Evolutionary conservation across 164 flowering plant species (phyloP), one percentile per base, ranked within the genome.

Genomic region (Stephania yunnanensis): DNA sequence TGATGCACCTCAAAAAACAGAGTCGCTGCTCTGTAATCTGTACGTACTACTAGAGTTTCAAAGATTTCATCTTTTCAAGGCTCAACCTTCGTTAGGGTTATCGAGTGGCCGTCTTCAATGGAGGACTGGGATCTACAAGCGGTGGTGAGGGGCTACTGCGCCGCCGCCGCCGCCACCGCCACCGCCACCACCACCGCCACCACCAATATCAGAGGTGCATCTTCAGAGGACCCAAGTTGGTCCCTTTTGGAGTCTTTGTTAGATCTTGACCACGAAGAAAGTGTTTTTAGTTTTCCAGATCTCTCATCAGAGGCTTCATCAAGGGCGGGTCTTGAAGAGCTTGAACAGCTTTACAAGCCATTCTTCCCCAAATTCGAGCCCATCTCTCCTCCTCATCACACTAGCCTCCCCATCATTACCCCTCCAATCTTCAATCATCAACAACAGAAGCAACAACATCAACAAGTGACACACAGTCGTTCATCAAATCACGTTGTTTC

Each of bases 81-180:
- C 25, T 25, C 25, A 25, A 25, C 25, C 25, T 25, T 25, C 20
- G 31, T 5, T 25, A 10, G 17, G 36, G 5, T 12, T 55, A 4
- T 53, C 15, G 8, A 10, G 61, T 25, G 25, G 25, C 55, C 55
- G 22, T 15, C 20, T 58, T 58, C 7, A 76, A 91, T 93, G 94
- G 93, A 79, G 10, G 95, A 92, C 71, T 95, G 99, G 99, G 99
- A 89, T 84, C 89, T 95, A 19, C 91, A 89, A 44, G 99, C 99
- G 25, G 97, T 95, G 78, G 99, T 95, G 81, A 87, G 97, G 76
- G 87, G 99, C 77, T 95, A 88, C 83, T 44, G 80, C 84, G 30
- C 85, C 80, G 4, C 74, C 65, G 10, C 80, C 50, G 10, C 80
- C 70, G 45, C 83, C 72, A 4, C 86, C 79, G 15, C 78, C 68